phyloP scores from a whole-genome alignment of 352 stramenopile species.

The Globisporangium takayamanum region DNA sequence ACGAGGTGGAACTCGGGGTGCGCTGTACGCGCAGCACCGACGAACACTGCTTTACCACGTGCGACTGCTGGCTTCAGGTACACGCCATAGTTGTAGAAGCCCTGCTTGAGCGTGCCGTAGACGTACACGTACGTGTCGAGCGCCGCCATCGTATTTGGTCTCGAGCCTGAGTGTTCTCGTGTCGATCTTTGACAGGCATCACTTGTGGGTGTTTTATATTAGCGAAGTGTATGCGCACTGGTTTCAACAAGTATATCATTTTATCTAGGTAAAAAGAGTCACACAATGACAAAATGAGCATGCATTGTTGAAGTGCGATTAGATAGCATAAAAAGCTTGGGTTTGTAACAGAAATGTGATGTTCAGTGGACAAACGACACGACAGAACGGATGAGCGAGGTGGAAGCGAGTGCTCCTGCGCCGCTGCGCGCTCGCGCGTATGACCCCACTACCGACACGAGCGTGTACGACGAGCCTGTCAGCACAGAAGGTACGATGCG shows the following conservation, averaged over 20 bases:
- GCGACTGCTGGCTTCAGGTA: conserved; percentile 51
- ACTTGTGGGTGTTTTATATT: no score
- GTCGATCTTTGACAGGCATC: no score
- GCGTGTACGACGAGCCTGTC: neutral
- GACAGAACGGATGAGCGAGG: neutral
- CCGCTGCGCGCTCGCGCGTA: conserved; percentile 9
- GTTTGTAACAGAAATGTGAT: neutral
- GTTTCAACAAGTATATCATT: no score
- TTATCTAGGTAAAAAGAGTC: no score
- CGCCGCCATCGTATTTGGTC: neutral
- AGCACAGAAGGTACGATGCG: no score
- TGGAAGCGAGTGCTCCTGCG: neutral
- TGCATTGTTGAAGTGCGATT: no score
- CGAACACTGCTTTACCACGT: conserved; percentile 40
- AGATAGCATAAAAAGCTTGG: no score
- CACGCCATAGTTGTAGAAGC: conserved; percentile 61
- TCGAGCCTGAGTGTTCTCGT: neutral
- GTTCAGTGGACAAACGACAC: neutral
- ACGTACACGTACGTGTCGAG: conserved; percentile 60
- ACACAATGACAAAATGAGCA: no score
- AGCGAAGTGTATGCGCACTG: no score
- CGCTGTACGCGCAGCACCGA: conserved; percentile 33
- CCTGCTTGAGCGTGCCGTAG: conserved; percentile 76
- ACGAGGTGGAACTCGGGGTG: conserved; percentile 50
- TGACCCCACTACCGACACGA: conserved; percentile 13